These are phyloP conservation scores for Candida neerlandica DNA, from an alignment of 1,139 yeast genomes.

Conservation along the genomic window DNA sequence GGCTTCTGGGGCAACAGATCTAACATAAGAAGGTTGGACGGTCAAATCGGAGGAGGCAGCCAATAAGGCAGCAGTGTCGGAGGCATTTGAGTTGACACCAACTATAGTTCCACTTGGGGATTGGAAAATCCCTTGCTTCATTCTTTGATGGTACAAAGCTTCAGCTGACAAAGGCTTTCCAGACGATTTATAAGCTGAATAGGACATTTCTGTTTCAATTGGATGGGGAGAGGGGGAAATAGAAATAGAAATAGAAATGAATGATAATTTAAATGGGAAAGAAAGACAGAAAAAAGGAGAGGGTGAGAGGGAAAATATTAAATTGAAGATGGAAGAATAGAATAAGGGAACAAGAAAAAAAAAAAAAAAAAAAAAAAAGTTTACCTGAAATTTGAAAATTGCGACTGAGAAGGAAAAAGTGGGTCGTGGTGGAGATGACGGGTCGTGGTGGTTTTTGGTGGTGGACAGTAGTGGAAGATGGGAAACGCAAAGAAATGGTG, in stretches of 20 bases:
- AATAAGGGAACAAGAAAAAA: constrained; percentile 3
- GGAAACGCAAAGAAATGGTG: too few species aligned
- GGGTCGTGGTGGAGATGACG: neutral
- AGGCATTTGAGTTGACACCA: constrained; percentile 71
- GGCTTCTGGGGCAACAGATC: constrained; percentile 66
- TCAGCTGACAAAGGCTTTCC: constrained; percentile 74
- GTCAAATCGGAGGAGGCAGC: constrained; percentile 70
- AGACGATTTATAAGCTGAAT: constrained; percentile 62
- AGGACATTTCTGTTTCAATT: constrained; percentile 27
- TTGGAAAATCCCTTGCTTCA: constrained; percentile 72
- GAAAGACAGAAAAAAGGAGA: constrained; percentile 21
- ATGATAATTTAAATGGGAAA: neutral
- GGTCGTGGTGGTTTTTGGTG: constrained; percentile 5
- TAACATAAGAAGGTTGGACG: constrained; percentile 62
- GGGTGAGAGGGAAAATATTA: neutral
- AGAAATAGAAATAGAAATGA: neutral
- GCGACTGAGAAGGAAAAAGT: neutral
- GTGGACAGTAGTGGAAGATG: neutral
- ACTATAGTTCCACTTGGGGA: constrained; percentile 68
- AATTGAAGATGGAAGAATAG: constrained; percentile 3
- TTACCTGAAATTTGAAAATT: neutral
- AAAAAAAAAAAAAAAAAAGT: neutral
- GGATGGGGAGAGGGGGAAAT: neutral
- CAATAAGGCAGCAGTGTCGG: constrained; percentile 75
- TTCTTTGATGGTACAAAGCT: constrained; percentile 76